Percentiles rank a stretch among this genome's conserved stretches.
These are phyloP conservation scores for Alternaria sp. DNA, from an alignment of 2,329 filamentous ascomycete genomes.

Conservation along the genomic window DNA sequence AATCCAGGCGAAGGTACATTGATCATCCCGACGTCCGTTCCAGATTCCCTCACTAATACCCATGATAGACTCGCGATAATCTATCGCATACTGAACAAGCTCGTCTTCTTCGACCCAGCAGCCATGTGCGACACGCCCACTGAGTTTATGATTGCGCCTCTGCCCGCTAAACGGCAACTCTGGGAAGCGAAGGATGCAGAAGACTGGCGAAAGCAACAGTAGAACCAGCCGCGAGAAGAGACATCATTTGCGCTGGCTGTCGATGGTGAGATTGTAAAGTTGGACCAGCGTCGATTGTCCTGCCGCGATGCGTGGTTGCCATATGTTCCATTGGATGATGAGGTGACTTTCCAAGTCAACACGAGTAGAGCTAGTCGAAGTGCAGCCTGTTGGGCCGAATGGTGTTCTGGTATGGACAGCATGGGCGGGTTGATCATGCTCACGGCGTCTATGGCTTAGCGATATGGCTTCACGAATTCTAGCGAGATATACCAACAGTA, in stretches of 20 bases:
- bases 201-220: slow-evolving; percentile 36
- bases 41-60: background rate
- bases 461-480: background rate
- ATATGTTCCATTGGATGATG: background rate
- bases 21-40: background rate
- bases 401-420: slow-evolving; percentile 56
- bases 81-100: slow-evolving; percentile 52
- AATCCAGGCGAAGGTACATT: slow-evolving; percentile 49
- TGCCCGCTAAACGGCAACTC: slow-evolving; percentile 52
- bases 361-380: background rate
- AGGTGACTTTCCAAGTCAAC: background rate
- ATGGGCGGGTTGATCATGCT: slow-evolving; percentile 56
- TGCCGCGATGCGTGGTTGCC: slow-evolving; percentile 25
- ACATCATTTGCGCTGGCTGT: slow-evolving; percentile 37
- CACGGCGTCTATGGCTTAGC: slow-evolving; percentile 46
- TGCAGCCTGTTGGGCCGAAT: slow-evolving; percentile 50
- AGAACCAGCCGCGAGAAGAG: slow-evolving; percentile 34
- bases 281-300: slow-evolving; percentile 30
- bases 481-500: no score
- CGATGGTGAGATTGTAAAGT: slow-evolving; percentile 43
- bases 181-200: slow-evolving; percentile 53
- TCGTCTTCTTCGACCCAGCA: slow-evolving; percentile 53
- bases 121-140: slow-evolving; percentile 44
- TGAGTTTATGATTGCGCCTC: slow-evolving; percentile 51
- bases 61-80: slow-evolving; percentile 48